Base-by-base conservation (phyloP, 371 early-diverging fungal genomes). In the Dinochytrium kinnereticum region DNA sequence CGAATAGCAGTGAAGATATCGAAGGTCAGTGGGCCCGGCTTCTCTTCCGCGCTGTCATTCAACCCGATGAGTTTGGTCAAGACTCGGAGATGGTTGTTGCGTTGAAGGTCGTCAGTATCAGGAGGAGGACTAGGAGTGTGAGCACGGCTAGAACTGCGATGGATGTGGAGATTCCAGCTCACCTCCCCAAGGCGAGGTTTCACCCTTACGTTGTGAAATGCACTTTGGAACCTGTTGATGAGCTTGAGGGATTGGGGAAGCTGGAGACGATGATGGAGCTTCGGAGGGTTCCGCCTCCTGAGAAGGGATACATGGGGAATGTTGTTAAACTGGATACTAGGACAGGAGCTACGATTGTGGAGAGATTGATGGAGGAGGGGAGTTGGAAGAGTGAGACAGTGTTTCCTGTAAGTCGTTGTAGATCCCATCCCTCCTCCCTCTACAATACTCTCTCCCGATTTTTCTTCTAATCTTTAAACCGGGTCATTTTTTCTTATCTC, bases 261-360 rank as follows among this genome's bases (percentile, higher is more conserved):
- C 3, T 66, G 40, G 26, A 44, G 24, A 40, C 66, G 39, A 15
- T 40, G 13, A 2, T 40, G 15, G 40, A 66, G 37, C 28, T 66
- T 66, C 44, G n/a, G n/a, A 26, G 38, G 24, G 24, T 66, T 2
- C n/a, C 17, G 17, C 2, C 2, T 15, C 66, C 66, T 2, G 66
- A 19, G 10, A 44, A 7, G 24, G 66, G 34, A 26, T 28, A 40
- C 30, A n/a, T 33, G 10, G 66, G 66, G 34, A 40, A 5, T 37
- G 44, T 66, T 37, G 66, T 66, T 10, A 38, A 44, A 21, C 15
- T 66, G 26, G 66, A 66, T 66, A 19, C 2, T 15, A 66, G 44
- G 44, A 66, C 66, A 15, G 66, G 66, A 15, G 66, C 21, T 5
- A 40, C 66, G 21, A 37, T 66, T 44, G 66, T 66, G 2, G 66